Base-by-base conservation (phyloP, 345 rosid genomes). In the Gossypium ekmanianum region DNA sequence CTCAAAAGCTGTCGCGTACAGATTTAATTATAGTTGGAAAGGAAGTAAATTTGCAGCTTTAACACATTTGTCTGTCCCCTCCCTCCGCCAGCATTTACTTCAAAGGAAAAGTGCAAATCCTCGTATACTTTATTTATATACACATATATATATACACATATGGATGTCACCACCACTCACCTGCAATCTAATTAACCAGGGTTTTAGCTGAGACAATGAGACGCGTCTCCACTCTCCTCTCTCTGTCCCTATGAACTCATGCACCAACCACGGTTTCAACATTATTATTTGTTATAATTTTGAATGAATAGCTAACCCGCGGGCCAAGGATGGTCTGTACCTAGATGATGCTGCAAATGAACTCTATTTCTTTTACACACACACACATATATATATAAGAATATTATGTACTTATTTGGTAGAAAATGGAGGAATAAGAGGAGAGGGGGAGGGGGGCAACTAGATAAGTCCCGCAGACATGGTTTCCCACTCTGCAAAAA, bases 11-110 rank as follows among this genome's bases (percentile, higher is more conserved):
- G 61, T 18, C 12, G 61, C 61, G 10, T 5, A 34, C 41, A 34
- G 41, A 34, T 34, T 34, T 34, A 34, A 34, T 34, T 4, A 34
- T 81, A 54, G 76, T 61, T 74, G 79, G 73, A 80, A 80, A 73
- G 80, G 65, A 50, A 71, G 57, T 55, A 27, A 59, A 9, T 12
- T 73, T 75, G 73, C 85, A 82, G 86, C 83, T 71, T 82, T 77
- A 18, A 22, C 79, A 67, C 55, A 67, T 67, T 67, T 55, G 71
- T 26, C 55, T 67, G 71, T 67, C 71, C 71, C 55, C 43, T 8
- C 24, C 62, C 62, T 26, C 2, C 26, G 3, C 2, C n/a, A 65
- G 13, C 34, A 22, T 67, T 66, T 66, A 26, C 55, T 13, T 22
- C 0, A 67, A 22, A 61, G 47, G 2, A 66, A 44, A 44, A 66